Evolutionary conservation across 1,139 yeast species (phyloP).

Genomic region (Entelexis paramagnoliae): DNA sequence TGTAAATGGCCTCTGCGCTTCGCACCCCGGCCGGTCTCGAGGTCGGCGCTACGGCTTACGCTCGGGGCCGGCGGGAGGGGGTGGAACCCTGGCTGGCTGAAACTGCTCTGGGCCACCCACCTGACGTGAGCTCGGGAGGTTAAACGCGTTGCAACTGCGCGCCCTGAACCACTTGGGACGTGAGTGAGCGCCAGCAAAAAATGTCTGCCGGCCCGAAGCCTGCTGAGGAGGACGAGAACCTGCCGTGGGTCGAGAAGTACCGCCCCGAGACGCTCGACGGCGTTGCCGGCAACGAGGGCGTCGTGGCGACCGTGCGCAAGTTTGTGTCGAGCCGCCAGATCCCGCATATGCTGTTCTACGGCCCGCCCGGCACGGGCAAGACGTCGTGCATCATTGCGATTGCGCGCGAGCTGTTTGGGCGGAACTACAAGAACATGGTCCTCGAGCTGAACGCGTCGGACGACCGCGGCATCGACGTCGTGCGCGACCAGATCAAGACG

Average conservation of each 20-base stretch:
- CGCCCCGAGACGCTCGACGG: constrained; percentile 78
- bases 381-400: constrained; percentile 88
- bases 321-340: constrained; percentile 74
- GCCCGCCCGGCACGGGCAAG: constrained; percentile 98
- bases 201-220: not conserved
- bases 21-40: not conserved
- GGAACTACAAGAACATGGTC: constrained; percentile 76
- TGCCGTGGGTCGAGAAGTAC: constrained; percentile 78
- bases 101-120: not conserved
- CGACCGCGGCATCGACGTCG: constrained; percentile 81
- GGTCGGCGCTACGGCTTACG: not conserved
- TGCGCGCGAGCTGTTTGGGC: constrained; percentile 85
- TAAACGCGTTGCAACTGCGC: not conserved
- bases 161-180: not conserved
- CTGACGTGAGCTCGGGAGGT: not conserved
- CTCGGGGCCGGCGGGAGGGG: not conserved
- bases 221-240: constrained; percentile 7
- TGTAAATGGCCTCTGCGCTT: not conserved
- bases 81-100: not conserved
- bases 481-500: constrained; percentile 70
- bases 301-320: constrained; percentile 68
- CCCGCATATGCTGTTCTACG: constrained; percentile 86
- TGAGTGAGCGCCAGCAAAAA: not conserved
- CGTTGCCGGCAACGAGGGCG: constrained; percentile 83
- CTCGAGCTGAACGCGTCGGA: constrained; percentile 82